These are phyloP conservation scores for Lasiosphaeris hirsuta DNA, from an alignment of 495 filamentous ascomycete species.

Conservation along the genomic window DNA sequence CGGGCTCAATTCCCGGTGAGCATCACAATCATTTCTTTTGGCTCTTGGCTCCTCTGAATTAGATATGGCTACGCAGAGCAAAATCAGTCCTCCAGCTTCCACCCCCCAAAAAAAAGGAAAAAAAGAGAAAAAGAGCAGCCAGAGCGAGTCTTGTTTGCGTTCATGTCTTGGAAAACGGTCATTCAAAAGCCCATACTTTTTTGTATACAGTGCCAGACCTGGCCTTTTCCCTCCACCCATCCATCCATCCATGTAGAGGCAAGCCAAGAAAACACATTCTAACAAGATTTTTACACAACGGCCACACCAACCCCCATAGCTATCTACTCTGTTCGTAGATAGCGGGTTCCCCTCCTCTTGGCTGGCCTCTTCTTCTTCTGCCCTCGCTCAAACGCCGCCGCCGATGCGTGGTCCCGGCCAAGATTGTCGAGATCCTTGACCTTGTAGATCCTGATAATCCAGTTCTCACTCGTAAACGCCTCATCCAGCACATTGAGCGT, in stretches of 20 bases:
- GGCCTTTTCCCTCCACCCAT: constrained; percentile 18
- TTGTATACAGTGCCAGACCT: constrained; percentile 24
- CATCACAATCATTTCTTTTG: too few relatives aligned
- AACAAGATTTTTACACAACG: constrained; percentile 20
- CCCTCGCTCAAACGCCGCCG: constrained; percentile 84
- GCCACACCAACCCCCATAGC: neutral
- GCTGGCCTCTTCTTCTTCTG: constrained; percentile 87
- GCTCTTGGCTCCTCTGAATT: too few relatives aligned
- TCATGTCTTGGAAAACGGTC: neutral
- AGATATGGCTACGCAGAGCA: too few relatives aligned
- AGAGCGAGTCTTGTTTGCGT: too few relatives aligned
- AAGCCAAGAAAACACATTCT: constrained; percentile 17
- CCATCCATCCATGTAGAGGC: constrained; percentile 9
- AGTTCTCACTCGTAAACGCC: constrained; percentile 98
- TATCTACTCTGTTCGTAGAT: constrained; percentile 77
- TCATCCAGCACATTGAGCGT: constrained; percentile 88
- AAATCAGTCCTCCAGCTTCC: too few relatives aligned
- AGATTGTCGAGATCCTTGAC: constrained; percentile 98
- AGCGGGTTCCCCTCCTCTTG: constrained; percentile 74
- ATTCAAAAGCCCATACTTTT: constrained; percentile 20
- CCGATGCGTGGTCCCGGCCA: constrained; percentile 81
- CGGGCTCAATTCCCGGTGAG: too few relatives aligned
- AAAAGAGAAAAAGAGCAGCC: neutral
- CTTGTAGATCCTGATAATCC: constrained; percentile 99
- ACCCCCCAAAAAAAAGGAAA: neutral